These are phyloP conservation scores for Solanum hybrid DNA, from an alignment of 305 asterid species.

Conservation along the genomic window DNA sequence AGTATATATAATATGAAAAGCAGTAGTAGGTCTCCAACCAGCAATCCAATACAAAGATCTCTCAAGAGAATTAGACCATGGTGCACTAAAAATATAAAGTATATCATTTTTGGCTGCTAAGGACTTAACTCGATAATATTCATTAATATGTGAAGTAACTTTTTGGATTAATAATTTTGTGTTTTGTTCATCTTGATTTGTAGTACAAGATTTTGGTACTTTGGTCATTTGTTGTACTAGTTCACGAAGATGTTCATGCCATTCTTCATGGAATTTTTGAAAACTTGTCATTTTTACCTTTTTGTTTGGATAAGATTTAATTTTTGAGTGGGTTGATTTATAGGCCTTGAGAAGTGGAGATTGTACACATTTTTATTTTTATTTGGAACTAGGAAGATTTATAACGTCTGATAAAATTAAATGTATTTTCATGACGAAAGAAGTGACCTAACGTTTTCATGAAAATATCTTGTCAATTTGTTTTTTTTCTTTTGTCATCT, in stretches of 20 bases:
- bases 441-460: neutral
- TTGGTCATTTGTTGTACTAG: slow-evolving; percentile 32
- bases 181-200: slow-evolving; percentile 25
- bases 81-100: neutral
- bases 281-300: slow-evolving; percentile 16
- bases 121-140: slow-evolving; percentile 42
- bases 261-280: slow-evolving; percentile 32
- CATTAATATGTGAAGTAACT: slow-evolving; percentile 35
- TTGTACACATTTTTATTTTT: neutral
- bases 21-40: slow-evolving; percentile 86
- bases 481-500: too few species aligned
- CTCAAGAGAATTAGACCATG: slow-evolving; percentile 55
- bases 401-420: neutral
- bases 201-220: slow-evolving; percentile 16
- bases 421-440: neutral
- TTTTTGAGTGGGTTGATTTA: neutral
- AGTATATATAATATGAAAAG: slow-evolving; percentile 57
- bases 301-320: neutral
- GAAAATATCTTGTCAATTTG: neutral
- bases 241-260: slow-evolving; percentile 43
- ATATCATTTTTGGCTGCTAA: slow-evolving; percentile 26
- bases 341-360: neutral
- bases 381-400: neutral
- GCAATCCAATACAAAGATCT: slow-evolving; percentile 62
- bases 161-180: slow-evolving; percentile 32